Evolutionary conservation across 306 rosid species (phyloP).

Genomic region (Citrullus amarus): DNA sequence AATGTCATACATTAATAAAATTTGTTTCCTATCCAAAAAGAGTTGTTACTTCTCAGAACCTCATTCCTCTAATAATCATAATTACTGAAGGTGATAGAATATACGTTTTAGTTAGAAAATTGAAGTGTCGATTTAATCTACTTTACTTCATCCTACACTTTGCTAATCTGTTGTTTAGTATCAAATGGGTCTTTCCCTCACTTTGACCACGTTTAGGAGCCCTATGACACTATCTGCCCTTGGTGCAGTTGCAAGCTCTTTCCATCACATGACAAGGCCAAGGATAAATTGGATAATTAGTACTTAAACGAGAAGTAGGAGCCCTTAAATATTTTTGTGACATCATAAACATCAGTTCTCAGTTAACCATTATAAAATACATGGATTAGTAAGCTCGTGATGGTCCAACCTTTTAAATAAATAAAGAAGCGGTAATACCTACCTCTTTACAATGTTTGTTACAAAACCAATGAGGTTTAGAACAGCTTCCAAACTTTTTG

Average conservation of each 20-base stretch:
- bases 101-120: not conserved
- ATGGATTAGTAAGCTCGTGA: not conserved
- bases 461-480: conserved; percentile 43
- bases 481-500: conserved; percentile 16
- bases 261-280: not conserved
- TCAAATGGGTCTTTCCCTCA: not conserved
- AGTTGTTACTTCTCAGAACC: not conserved
- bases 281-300: not conserved
- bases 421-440: conserved; percentile 3
- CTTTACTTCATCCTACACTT: not conserved
- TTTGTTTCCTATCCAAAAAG: too few relatives aligned
- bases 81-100: not conserved
- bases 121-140: not conserved
- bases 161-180: not conserved
- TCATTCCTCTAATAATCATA: not conserved
- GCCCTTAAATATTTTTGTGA: not conserved
- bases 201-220: not conserved
- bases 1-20: too few relatives aligned
- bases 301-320: not conserved
- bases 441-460: conserved; percentile 56
- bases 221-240: not conserved
- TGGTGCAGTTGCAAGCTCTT: not conserved
- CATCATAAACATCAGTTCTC: not conserved
- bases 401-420: not conserved
- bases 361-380: not conserved